Conservation (phyloP, 495 filamentous ascomycete species). For the Neurospora hispaniola region DNA sequence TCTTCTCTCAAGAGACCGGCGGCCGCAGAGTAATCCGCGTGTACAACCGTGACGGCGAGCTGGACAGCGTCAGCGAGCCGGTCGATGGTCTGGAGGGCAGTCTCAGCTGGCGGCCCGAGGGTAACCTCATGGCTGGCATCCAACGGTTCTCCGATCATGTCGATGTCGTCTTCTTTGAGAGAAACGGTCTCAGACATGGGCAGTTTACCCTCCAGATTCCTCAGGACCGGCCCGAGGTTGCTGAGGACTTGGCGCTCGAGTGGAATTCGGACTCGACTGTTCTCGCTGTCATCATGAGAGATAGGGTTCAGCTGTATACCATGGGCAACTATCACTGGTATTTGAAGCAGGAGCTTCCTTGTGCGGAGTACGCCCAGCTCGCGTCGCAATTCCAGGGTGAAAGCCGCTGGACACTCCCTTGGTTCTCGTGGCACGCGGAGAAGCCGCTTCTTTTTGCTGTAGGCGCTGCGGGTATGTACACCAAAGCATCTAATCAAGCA, state of each 20-base stretch:
- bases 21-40: slow-evolving; percentile 71
- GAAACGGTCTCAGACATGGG: slow-evolving; percentile 89
- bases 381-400: not conserved
- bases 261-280: slow-evolving; percentile 93
- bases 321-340: slow-evolving; percentile 98
- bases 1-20: slow-evolving; percentile 42
- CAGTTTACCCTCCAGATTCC: slow-evolving; percentile 69
- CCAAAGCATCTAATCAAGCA: not conserved
- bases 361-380: slow-evolving; percentile 22
- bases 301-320: slow-evolving; percentile 87
- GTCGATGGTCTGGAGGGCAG: slow-evolving; percentile 80
- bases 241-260: slow-evolving; percentile 49
- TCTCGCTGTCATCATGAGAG: slow-evolving; percentile 64
- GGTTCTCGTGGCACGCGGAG: slow-evolving; percentile 70
- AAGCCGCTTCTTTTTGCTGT: slow-evolving; percentile 56
- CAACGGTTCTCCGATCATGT: slow-evolving; percentile 54
- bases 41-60: slow-evolving; percentile 76
- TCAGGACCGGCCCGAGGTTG: slow-evolving; percentile 41
- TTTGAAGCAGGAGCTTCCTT: slow-evolving; percentile 79
- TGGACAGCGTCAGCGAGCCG: slow-evolving; percentile 89
- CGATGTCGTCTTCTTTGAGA: slow-evolving; percentile 93
- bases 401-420: not conserved
- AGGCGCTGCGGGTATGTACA: slow-evolving; percentile 29
- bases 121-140: slow-evolving; percentile 79
- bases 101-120: slow-evolving; percentile 83